Base-by-base conservation (phyloP, 495 filamentous ascomycete species). In the Penicillium tannophilum region DNA sequence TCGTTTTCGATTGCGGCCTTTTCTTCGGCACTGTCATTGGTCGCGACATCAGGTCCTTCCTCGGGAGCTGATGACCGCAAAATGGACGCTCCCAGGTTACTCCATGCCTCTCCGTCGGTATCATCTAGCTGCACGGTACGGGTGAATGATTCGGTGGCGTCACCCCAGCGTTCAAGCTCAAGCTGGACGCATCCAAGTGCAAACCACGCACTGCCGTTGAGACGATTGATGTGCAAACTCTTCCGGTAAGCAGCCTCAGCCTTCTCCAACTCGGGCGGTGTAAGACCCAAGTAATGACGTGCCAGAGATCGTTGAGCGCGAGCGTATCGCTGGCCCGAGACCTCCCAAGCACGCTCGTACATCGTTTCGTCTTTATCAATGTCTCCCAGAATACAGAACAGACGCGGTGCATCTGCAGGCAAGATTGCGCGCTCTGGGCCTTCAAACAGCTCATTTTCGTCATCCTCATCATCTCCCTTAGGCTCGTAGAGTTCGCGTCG, bases 311-410 rank as follows among this genome's bases (percentile, higher is more conserved):
- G 87, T 68, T 97, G 92, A 0, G 94, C 93, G 5, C 94, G 83
- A 5, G 93, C 86, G 68, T 90, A 98, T 30, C 93, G 83, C 52
- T 84, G 66, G 4, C 84, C 85, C 0, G 92, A 97, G 35, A 96
- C 86, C 7, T 89, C 86, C 94, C 94, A 99, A 0, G 94, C 92
- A 11, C 87, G 86, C 60, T 91, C 85, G 74, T 94, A 98, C 72
- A 89, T 83, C 12, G 62, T 70, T 1, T 87, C 81, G 35, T 92
- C 81, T 17, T 86, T 79, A 54, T 93, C 90, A 36, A 99, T 81
- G 60, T 99, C 94, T 19, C 95, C 94, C 3, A 99, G 76, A 56
- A 99, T 97, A 68, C 93, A 97, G 77, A 91, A 93, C 5, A 98
- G 75, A 0, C 94, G 84, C 0, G 94, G 91, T 3, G 95, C 92